Percentiles rank a stretch among this genome's conserved stretches.
phyloP scores from a whole-genome alignment of 1,284 basidiomycete species.

The Sphaerobolus stellatus region DNA sequence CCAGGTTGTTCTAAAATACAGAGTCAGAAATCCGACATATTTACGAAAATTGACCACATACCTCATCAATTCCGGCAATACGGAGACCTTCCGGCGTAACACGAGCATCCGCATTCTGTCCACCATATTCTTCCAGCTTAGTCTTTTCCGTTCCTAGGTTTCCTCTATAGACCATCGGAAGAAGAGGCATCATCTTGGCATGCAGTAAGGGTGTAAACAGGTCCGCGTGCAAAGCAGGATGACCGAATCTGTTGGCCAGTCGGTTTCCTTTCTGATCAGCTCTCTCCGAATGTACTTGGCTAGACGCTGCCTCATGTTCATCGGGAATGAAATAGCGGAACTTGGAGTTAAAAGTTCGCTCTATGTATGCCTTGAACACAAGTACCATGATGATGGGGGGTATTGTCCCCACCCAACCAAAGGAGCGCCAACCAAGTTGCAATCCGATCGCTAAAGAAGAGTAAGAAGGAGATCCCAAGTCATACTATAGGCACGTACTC shows the following conservation, averaged over 20 bases:
- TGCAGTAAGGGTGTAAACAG: slow-evolving; percentile 88
- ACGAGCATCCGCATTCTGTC: slow-evolving; percentile 68
- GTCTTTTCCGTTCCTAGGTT: slow-evolving; percentile 63
- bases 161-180: slow-evolving; percentile 73
- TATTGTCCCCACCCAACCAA: slow-evolving; percentile 68
- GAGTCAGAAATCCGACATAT: not conserved
- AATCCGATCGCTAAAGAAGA: slow-evolving; percentile 72
- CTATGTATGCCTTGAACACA: slow-evolving; percentile 81
- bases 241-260: slow-evolving; percentile 81
- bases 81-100: slow-evolving; percentile 72
- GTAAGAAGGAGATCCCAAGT: slow-evolving; percentile 6
- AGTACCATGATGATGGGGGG: slow-evolving; percentile 78
- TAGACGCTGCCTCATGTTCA: slow-evolving; percentile 66
- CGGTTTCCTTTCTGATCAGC: slow-evolving; percentile 68
- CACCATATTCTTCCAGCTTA: slow-evolving; percentile 71
- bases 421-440: slow-evolving; percentile 71
- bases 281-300: slow-evolving; percentile 69
- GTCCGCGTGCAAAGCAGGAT: slow-evolving; percentile 76
- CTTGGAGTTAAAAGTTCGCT: slow-evolving; percentile 59
- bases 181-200: slow-evolving; percentile 76
- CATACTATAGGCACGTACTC: slow-evolving; percentile 53
- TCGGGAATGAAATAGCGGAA: slow-evolving; percentile 82
- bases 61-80: slow-evolving; percentile 76
- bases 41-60: slow-evolving; percentile 26
- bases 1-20: slow-evolving; percentile 55